Percentiles rank a stretch among this genome's conserved stretches.
Conservation (phyloP, 805 yeast genomes). For the Yarrowia sp. region DNA sequence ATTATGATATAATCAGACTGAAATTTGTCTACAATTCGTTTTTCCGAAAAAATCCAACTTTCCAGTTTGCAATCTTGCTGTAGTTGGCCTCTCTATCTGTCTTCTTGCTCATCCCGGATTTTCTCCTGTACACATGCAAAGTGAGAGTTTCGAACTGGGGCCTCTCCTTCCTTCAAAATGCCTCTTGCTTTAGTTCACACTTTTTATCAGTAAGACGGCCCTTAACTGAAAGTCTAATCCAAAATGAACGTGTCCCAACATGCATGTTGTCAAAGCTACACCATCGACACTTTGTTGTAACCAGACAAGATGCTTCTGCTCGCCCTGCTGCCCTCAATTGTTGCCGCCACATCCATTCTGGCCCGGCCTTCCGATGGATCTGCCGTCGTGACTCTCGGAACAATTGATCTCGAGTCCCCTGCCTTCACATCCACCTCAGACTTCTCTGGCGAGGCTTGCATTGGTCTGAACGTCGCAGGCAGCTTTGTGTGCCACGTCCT, state of each 20-base stretch:
- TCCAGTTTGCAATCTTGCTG: no score
- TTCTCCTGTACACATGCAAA: no score
- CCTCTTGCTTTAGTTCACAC: neutral
- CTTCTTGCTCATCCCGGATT: no score
- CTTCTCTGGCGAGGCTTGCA: conserved; percentile 6
- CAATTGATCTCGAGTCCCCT: conserved; percentile 9
- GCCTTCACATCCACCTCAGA: conserved; percentile 13
- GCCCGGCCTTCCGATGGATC: conserved; percentile 8
- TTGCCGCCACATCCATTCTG: neutral
- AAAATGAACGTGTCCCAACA: conserved; percentile 12
- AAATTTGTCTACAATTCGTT: no score
- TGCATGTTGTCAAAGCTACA: neutral
- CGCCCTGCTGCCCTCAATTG: conserved; percentile 11
- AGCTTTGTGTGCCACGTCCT: conserved; percentile 9
- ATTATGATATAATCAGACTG: neutral
- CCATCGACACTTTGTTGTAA: neutral
- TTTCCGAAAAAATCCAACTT: no score
- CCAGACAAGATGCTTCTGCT: neutral
- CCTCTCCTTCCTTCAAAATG: neutral
- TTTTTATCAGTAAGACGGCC: no score
- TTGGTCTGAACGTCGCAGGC: neutral
- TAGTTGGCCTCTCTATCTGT: no score
- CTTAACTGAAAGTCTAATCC: neutral
- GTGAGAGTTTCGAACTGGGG: no score
- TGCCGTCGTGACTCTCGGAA: neutral